These are phyloP conservation scores for Gossypium ekmanianum DNA, from an alignment of 345 rosid genomes.

Conservation along the genomic window DNA sequence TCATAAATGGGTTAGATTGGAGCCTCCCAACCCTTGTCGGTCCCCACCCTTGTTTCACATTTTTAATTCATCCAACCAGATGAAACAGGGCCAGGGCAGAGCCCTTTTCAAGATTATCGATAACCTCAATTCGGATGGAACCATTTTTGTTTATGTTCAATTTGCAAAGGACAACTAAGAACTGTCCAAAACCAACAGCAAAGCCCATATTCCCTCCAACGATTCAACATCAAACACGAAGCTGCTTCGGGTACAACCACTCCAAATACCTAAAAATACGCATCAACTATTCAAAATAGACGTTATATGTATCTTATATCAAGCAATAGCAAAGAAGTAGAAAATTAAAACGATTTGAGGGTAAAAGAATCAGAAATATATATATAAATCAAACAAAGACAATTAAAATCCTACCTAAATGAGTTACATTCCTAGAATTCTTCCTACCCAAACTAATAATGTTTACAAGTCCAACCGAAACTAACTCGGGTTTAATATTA, in stretches of 20 bases:
- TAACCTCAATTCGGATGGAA: background rate
- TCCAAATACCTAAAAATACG: too few relatives aligned
- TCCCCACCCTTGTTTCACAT: background rate
- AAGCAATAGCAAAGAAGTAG: background rate
- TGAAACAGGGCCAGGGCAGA: background rate
- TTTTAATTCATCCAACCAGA: background rate
- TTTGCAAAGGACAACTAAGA: background rate
- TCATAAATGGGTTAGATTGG: background rate
- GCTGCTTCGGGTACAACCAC: background rate
- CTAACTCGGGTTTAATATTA: slow-evolving; percentile 10
- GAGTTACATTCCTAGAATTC: slow-evolving; percentile 25
- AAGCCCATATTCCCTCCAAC: background rate
- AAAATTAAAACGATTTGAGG: background rate
- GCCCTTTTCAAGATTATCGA: background rate
- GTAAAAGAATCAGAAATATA: background rate
- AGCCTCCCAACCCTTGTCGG: background rate
- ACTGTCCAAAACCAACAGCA: slow-evolving; percentile 10
- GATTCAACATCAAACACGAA: background rate
- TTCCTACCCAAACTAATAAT: background rate
- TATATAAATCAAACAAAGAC: background rate
- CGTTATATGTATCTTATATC: background rate
- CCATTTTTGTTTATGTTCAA: background rate
- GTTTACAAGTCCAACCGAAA: background rate
- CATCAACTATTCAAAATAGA: background rate
- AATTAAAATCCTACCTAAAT: slow-evolving; percentile 25